Percentiles rank a stretch among this genome's conserved stretches.
Evolutionary conservation across 1,284 basidiomycete species (phyloP).

Genomic region (Trichosporon sp.): DNA sequence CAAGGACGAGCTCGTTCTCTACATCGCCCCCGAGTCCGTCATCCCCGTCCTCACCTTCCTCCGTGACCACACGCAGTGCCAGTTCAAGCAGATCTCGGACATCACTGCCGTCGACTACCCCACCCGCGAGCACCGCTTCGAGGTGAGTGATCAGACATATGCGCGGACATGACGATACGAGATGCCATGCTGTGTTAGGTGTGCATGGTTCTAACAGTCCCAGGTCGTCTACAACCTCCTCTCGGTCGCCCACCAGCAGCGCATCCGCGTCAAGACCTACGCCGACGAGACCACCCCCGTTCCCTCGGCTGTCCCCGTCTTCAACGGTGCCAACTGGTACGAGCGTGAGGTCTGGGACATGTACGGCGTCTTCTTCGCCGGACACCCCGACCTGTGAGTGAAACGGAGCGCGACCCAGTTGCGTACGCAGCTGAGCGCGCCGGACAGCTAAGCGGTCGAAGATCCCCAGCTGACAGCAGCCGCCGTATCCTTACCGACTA

Average conservation of each 20-base stretch:
- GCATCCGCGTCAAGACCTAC: constrained; percentile 97
- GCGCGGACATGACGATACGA: neutral
- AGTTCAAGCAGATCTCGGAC: constrained; percentile 91
- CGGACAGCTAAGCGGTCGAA: neutral
- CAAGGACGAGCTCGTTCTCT: constrained; percentile 91
- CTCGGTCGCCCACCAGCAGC: constrained; percentile 69
- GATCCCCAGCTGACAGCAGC: constrained; percentile 56
- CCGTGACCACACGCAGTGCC: constrained; percentile 93
- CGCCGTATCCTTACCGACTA: constrained; percentile 98
- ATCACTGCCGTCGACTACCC: constrained; percentile 96
- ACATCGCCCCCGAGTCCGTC: constrained; percentile 75
- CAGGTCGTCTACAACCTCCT: constrained; percentile 91
- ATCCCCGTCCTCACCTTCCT: constrained; percentile 89
- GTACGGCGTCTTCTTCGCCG: constrained; percentile 94
- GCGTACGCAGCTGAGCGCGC: neutral
- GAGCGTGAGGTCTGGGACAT: constrained; percentile 99
- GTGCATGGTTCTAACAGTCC: neutral
- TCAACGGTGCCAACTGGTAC: constrained; percentile 92
- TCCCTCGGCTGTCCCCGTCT: constrained; percentile 78
- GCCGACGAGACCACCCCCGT: constrained; percentile 94
- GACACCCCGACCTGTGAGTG: constrained; percentile 90
- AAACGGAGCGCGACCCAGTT: neutral
- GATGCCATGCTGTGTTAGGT: neutral
- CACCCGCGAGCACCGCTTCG: constrained; percentile 89
- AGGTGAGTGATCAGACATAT: constrained; percentile 57